Percentiles rank a stretch among this genome's conserved stretches.
phyloP scores from a whole-genome alignment of 441 rosid species.

The Adansonia grandidieri region DNA sequence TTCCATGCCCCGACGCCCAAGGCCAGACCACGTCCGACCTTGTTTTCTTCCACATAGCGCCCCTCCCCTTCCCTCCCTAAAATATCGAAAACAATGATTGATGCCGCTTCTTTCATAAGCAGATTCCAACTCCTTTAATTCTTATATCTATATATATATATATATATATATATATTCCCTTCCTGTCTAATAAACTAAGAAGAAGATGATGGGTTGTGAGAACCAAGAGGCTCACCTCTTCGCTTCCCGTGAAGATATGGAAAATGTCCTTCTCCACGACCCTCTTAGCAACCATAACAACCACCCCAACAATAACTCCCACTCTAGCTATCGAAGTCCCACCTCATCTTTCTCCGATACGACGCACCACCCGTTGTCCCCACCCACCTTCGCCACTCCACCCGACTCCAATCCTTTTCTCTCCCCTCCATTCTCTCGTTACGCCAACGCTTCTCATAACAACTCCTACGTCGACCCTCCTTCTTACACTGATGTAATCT shows the following conservation, averaged over 20 bases:
- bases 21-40: not conserved
- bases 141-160: not conserved
- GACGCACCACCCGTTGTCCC: slow-evolving; percentile 57
- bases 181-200: slow-evolving; percentile 22
- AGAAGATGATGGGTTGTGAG: slow-evolving; percentile 80
- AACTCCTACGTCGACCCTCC: slow-evolving; percentile 76
- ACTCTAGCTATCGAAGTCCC: slow-evolving; percentile 64
- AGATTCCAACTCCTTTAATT: not conserved
- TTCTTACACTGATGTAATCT: slow-evolving; percentile 70
- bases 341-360: slow-evolving; percentile 49
- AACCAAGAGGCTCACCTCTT: slow-evolving; percentile 55
- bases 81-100: not conserved
- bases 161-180: too few species aligned
- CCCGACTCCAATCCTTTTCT: slow-evolving; percentile 73
- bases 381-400: slow-evolving; percentile 43
- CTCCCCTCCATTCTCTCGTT: slow-evolving; percentile 44
- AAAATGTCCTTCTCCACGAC: slow-evolving; percentile 64
- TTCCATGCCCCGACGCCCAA: too few species aligned
- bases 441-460: slow-evolving; percentile 42
- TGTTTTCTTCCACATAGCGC: not conserved
- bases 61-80: not conserved
- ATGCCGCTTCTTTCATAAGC: too few species aligned
- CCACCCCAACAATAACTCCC: slow-evolving; percentile 39
- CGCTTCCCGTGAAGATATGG: slow-evolving; percentile 69
- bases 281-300: slow-evolving; percentile 31